phyloP scores from a whole-genome alignment of 169 alveolate species.

The Cryptosporidium andersoni region DNA sequence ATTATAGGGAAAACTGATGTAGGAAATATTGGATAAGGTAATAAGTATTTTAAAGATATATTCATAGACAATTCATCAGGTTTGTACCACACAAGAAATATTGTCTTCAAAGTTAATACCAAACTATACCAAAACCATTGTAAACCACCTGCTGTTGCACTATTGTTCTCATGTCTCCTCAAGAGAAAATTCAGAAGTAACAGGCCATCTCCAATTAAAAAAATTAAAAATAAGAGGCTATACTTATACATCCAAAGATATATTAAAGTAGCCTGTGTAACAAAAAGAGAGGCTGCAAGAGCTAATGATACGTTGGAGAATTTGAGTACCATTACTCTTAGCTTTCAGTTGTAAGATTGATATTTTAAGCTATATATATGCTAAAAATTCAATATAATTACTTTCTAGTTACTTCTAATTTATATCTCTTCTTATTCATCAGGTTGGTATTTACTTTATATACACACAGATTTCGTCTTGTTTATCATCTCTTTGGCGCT shows the following conservation, averaged over 20 bases:
- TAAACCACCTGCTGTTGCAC: conserved; percentile 71
- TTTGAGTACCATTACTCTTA: conserved; percentile 10
- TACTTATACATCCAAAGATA: conserved; percentile 67
- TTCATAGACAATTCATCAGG: conserved; percentile 21
- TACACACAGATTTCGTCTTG: too few species aligned
- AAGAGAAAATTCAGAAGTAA: conserved; percentile 45
- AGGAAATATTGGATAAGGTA: conserved; percentile 57
- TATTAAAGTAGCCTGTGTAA: conserved; percentile 58
- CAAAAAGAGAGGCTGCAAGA: conserved; percentile 61
- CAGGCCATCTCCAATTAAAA: conserved; percentile 43
- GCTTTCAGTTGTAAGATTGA: background rate
- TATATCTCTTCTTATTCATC: too few species aligned
- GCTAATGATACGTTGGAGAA: conserved; percentile 45
- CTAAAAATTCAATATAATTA: background rate
- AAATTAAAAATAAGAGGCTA: conserved; percentile 28
- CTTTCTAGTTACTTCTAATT: background rate
- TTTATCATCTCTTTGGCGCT: too few species aligned
- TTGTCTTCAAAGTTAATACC: conserved; percentile 47
- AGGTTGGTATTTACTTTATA: too few species aligned
- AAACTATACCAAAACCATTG: conserved; percentile 72
- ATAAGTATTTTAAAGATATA: conserved; percentile 4
- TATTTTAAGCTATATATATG: background rate
- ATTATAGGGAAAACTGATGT: conserved; percentile 67
- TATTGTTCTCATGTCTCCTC: conserved; percentile 59
- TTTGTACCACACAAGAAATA: conserved; percentile 65